Evolutionary conservation across 768 basidiomycete genomes (phyloP).

Genomic region (Rhizopogon rudus): DNA sequence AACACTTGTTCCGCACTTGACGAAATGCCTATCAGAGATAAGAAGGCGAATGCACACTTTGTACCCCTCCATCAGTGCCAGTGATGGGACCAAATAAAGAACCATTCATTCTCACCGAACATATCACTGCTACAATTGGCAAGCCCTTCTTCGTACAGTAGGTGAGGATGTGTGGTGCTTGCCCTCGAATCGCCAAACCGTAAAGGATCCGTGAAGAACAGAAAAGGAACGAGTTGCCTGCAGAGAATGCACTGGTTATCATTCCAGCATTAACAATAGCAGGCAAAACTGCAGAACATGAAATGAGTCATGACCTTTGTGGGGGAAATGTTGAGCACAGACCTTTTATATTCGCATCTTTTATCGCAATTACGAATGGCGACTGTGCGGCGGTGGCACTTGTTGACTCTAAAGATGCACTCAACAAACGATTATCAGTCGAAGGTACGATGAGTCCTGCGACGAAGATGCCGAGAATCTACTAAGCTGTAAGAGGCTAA

Average conservation of each 20-base stretch:
- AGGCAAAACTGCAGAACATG: conserved; percentile 35
- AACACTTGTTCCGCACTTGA: conserved; percentile 37
- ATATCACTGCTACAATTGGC: conserved; percentile 32
- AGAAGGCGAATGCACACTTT: conserved; percentile 36
- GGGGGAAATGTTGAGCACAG: conserved; percentile 3
- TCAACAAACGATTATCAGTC: conserved; percentile 46
- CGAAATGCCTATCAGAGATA: conserved; percentile 60
- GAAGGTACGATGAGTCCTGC: conserved; percentile 75
- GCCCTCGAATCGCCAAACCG: conserved; percentile 39
- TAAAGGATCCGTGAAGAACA: conserved; percentile 38
- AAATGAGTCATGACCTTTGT: not conserved
- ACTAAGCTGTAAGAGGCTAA: not conserved
- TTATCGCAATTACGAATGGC: conserved; percentile 81
- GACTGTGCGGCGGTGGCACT: conserved; percentile 61
- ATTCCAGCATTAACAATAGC: conserved; percentile 69
- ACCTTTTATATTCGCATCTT: conserved; percentile 61
- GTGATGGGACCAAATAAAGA: not conserved
- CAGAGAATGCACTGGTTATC: conserved; percentile 69
- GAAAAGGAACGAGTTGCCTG: conserved; percentile 63
- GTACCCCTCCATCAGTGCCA: conserved; percentile 5
- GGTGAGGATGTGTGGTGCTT: conserved; percentile 44
- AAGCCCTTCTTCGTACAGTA: conserved; percentile 44
- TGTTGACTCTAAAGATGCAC: conserved; percentile 3
- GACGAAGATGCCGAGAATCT: conserved; percentile 64
- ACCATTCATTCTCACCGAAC: conserved; percentile 16